Evolutionary conservation across 1,284 basidiomycete genomes (phyloP), one percentile per base, ranked within the genome.

Genomic region (Cutaneotrichosporon mucoides): DNA sequence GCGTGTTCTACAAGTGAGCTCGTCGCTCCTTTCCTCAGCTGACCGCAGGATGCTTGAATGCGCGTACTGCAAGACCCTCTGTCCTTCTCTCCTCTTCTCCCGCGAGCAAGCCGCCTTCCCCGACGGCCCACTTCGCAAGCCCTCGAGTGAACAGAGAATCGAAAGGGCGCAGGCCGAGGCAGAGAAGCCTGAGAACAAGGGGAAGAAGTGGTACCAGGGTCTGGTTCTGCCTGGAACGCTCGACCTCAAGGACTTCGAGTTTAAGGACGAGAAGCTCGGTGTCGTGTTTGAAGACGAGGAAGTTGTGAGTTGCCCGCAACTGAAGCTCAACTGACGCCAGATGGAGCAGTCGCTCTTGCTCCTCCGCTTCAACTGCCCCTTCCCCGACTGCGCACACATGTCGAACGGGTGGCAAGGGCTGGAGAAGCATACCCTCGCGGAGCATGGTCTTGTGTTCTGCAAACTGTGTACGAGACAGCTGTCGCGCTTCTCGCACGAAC

Each of bases 401-500:
- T 89, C 85, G 6, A 84, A 85, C 52, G 89, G 91, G 12, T 99
- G 96, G 95, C 84, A 84, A 45, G 89, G 92, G 72, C 82, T 98
- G 50, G 92, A 90, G 73, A 54, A 86, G 84, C 50, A 82, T 81
- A 51, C 77, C 3, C 55, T 76, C 1, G 62, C 72, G 2, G 68
- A 67, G 3, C 95, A 99, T 74, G 85, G 84, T 6, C 85, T 87
- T 52, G 78, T 89, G 15, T 83, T 96, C 78, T 98, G 93, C 71
- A 90, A 93, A 68, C 76, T 99, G 2, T 99, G 96, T 73, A 87
- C 94, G 59, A 83, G 86, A 43, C 83, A 85, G 78, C 93, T 98
- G 79, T 97, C 96, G 68, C 89, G 98, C 50, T 99, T 99, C 78
- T 83, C 91, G 0, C 94, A 99, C 76, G 95, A 99, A 76, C 96